These are phyloP conservation scores for Debaryomyces sp. DNA, from an alignment of 1,139 yeast genomes.

Conservation along the genomic window DNA sequence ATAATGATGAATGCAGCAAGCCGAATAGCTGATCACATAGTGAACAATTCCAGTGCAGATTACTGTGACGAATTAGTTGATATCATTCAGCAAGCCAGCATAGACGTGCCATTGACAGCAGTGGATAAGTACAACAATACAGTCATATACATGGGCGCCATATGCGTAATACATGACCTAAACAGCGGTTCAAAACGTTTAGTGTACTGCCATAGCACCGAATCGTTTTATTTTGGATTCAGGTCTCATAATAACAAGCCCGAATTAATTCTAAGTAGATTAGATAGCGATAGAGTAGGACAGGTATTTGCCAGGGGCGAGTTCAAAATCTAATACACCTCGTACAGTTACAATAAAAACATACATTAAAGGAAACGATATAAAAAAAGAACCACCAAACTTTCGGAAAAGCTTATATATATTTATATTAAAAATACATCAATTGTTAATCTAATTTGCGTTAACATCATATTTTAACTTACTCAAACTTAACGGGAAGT, in stretches of 20 bases:
- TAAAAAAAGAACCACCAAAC: slow-evolving; percentile 13
- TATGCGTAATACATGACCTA: slow-evolving; percentile 24
- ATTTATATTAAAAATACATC: slow-evolving; percentile 12
- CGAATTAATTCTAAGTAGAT: slow-evolving; percentile 33
- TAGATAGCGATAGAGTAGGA: slow-evolving; percentile 21
- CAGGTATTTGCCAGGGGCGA: slow-evolving; percentile 39
- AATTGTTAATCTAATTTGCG: slow-evolving; percentile 9
- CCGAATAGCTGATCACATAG: slow-evolving; percentile 21
- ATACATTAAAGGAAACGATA: slow-evolving; percentile 12
- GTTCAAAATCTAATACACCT: slow-evolving; percentile 19
- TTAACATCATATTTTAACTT: slow-evolving; percentile 1
- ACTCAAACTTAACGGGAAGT: slow-evolving; percentile 78
- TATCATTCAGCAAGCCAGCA: slow-evolving; percentile 1
- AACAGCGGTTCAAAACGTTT: slow-evolving; percentile 17
- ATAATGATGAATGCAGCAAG: slow-evolving; percentile 44
- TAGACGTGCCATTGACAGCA: slow-evolving; percentile 3
- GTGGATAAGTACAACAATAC: slow-evolving; percentile 10
- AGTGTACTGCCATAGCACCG: slow-evolving; percentile 47
- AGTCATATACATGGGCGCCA: slow-evolving; percentile 36
- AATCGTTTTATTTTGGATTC: slow-evolving; percentile 46
- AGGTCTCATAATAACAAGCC: slow-evolving; percentile 12
- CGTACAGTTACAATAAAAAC: slow-evolving; percentile 3
- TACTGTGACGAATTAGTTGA: background rate
- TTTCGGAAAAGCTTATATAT: slow-evolving; percentile 2
- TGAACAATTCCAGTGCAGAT: background rate